Percentiles rank a stretch among this genome's conserved stretches.
phyloP scores from a whole-genome alignment of 148 eudicot genomes.

The Drosera capensis region DNA sequence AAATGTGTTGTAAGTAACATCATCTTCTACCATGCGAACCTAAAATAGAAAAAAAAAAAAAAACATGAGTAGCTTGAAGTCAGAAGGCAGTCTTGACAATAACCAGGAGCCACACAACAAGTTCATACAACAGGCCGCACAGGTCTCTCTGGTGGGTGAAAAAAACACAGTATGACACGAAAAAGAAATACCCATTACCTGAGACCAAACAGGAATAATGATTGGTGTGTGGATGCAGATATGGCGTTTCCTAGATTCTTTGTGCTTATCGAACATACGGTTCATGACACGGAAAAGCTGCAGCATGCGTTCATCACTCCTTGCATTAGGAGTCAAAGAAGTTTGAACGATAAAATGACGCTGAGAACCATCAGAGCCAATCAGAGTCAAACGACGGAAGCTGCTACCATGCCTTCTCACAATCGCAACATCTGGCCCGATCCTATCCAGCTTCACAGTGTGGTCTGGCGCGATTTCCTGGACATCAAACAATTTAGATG shows the following conservation, averaged over 20 bases:
- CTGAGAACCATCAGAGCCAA: conserved; percentile 97
- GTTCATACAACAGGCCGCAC: too few relatives aligned
- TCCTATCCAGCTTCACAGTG: conserved; percentile 89
- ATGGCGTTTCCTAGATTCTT: conserved; percentile 95
- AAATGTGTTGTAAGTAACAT: conserved; percentile 92
- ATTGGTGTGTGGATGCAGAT: conserved; percentile 89
- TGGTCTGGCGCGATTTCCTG: conserved; percentile 98
- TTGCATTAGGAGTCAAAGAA: conserved; percentile 85
- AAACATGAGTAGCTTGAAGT: background rate
- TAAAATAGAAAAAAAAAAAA: conserved; percentile 13
- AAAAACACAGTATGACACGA: background rate
- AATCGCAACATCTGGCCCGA: conserved; percentile 92
- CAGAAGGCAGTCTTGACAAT: background rate
- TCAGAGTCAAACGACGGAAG: conserved; percentile 85
- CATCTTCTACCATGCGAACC: conserved; percentile 99
- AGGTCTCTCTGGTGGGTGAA: background rate
- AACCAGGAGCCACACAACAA: background rate
- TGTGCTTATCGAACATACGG: conserved; percentile 93
- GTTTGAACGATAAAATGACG: conserved; percentile 97
- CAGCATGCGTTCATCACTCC: conserved; percentile 97
- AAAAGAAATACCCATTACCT: conserved; percentile 30
- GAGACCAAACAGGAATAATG: conserved; percentile 98
- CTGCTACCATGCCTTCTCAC: conserved; percentile 98
- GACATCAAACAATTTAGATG: background rate
- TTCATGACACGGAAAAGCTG: conserved; percentile 98